phyloP scores from a whole-genome alignment of 2,329 filamentous ascomycete genomes.

The Colletotrichum agaves region DNA sequence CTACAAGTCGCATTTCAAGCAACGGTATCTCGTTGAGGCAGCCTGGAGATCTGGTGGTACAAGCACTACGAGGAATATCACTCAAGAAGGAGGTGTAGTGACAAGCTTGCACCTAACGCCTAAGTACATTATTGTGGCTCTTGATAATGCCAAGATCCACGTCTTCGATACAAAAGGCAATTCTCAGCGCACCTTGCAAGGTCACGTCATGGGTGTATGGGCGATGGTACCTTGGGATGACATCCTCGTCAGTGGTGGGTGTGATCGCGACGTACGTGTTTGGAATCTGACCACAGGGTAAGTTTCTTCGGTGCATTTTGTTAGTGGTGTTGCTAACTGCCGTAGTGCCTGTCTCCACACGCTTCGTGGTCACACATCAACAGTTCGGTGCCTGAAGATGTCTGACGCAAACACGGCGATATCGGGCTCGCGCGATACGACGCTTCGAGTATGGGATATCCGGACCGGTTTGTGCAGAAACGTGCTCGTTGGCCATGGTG shows the following conservation, averaged over 20 bases:
- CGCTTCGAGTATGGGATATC: constrained; percentile 94
- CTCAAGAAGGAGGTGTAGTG: constrained; percentile 95
- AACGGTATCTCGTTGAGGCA: constrained; percentile 95
- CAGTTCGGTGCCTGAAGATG: constrained; percentile 97
- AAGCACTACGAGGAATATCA: constrained; percentile 86
- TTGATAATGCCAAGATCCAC: constrained; percentile 98
- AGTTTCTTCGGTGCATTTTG: constrained; percentile 43
- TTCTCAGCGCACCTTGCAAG: constrained; percentile 87
- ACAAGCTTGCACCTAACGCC: constrained; percentile 93
- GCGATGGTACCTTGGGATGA: constrained; percentile 99
- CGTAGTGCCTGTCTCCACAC: constrained; percentile 79
- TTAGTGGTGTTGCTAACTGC: constrained; percentile 32
- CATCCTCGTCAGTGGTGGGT: constrained; percentile 93
- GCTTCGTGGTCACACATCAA: constrained; percentile 93
- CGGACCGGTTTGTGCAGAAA: constrained; percentile 88
- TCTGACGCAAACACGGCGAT: constrained; percentile 93
- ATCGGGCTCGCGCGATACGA: constrained; percentile 95
- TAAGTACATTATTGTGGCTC: constrained; percentile 96
- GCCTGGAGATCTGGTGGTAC: constrained; percentile 95
- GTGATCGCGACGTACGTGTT: constrained; percentile 94
- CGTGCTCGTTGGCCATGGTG: constrained; percentile 93
- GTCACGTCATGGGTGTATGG: constrained; percentile 99
- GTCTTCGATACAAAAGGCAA: constrained; percentile 95
- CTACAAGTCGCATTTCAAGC: constrained; percentile 97
- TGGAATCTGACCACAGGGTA: constrained; percentile 97